Evolutionary conservation across 1,284 basidiomycete species (phyloP), one percentile per base, ranked within the genome.

Genomic region (Hortiboletus rubellus): DNA sequence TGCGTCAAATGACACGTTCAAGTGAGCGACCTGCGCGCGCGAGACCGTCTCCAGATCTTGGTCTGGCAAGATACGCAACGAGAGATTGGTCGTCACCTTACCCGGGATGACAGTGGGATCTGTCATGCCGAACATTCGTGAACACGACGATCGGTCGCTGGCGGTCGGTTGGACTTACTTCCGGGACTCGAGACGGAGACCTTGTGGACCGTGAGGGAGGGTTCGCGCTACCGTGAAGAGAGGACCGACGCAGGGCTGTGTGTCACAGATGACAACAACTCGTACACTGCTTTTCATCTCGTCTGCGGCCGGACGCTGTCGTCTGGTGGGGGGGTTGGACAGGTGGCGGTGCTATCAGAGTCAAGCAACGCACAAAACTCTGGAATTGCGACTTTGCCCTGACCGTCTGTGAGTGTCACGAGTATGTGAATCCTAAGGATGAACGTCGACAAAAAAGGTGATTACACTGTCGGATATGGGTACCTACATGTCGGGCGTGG

Each of bases 1-100:
- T 5, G 63, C 69, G 18, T 76, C 68, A 70, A 97, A 98, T 1
- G 83, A 82, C 0, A 68, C 63, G 18, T 78, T 64, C 5, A 98
- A 77, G 68, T 89, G 83, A 2, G 77, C 68, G 40, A 82, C 79
- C 30, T 98, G 75, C 3, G 83, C 77, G 10, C 76, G 73, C 2
- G 86, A 83, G 60, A 97, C 88, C 6, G 77, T 79, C 9, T 89
- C 82, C 5, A 97, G 76, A 56, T 90, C 83, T 74, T 97, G 96
- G 69, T 98, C 94, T 0, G 96, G 96, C 0, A 99, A 96, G 61
- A 98, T 89, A 24, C 96, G 90, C 57, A 98, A 75, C 2, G 92
- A 94, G 11, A 96, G 81, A 62, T 92, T 88, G 1, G 93, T 86
- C 37, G 82, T 84, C 18, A 96, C 92, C 12, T 79, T 82, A 5